Evolutionary conservation across 192 early-diverging fungal species (phyloP), one percentile per base, ranked within the genome.

Genomic region (Ambispora gerdemannii): DNA sequence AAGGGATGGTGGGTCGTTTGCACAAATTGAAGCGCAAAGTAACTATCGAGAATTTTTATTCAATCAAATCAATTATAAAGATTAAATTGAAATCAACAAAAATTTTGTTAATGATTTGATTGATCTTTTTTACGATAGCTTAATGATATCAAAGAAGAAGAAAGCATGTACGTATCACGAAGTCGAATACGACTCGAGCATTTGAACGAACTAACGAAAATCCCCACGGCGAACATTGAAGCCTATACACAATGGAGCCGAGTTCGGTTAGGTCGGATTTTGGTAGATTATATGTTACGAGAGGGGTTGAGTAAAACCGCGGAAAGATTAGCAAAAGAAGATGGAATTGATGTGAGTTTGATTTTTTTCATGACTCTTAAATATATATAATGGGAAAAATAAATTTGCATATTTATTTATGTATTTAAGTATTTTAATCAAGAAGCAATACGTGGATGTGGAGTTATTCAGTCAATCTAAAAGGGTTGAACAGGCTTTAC

Each of bases 261-360:
- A 50, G 85, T 86, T 4, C 86, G 95, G 10, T 77, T 98, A 25
- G 88, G 96, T 76, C 85, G 95, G 17, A 83, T 98, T 28, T 77
- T 99, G 67, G 91, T 94, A 1, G 98, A 99, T 76, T 99, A 96
- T 76, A 87, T 99, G 89, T 81, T 98, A 27, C 82, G 98, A 65
- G 88, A 89, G 28, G 95, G 95, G 6, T 91, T 88, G 55, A 83
- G 82, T 27, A 78, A 89, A 1, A 88, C 95, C 10, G 95, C 98
- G 1, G 75, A 82, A 34, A 75, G 75, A 63, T 75, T 98, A 50
- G 84, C 88, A 8, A 79, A 76, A 22, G 84, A 82, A 10, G 78
- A 77, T 33, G 75, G 74, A 17, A 90, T 93, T 52, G 84, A 90
- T 79, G 91, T 91, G 74, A 55, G 64, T 22, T 10, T 19, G n/a